Evolutionary conservation across 1,139 yeast genomes (phyloP).

Genomic region (Diutina scorzettiae): DNA sequence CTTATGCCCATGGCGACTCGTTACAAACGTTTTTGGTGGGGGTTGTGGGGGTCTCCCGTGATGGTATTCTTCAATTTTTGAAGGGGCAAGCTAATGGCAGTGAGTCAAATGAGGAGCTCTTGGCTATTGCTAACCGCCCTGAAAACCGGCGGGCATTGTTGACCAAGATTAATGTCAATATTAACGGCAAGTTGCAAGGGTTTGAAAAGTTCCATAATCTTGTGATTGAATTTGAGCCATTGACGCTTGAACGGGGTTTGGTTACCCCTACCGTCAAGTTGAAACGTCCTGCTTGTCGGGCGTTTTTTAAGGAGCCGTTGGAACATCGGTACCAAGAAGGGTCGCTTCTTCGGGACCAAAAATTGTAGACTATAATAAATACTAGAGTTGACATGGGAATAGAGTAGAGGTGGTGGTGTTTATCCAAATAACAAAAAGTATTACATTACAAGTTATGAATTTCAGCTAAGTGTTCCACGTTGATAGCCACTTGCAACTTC

Average conservation of each 20-base stretch:
- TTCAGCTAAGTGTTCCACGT: too few relatives aligned
- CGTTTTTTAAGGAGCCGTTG: conserved; percentile 35
- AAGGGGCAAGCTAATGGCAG: conserved; percentile 6
- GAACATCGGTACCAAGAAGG: conserved; percentile 52
- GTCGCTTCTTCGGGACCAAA: conserved; percentile 15
- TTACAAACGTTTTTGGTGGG: conserved; percentile 10
- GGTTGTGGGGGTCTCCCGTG: conserved; percentile 10
- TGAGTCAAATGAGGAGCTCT: background rate
- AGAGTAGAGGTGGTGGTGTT: too few relatives aligned
- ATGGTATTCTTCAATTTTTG: conserved; percentile 9
- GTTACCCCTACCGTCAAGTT: conserved; percentile 71
- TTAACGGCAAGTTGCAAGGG: conserved; percentile 18
- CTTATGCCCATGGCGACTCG: conserved; percentile 11
- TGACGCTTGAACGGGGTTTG: conserved; percentile 48
- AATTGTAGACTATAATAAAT: conserved; percentile 12
- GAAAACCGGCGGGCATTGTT: background rate
- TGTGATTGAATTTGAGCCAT: conserved; percentile 50
- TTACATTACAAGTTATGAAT: too few relatives aligned
- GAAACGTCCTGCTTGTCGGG: conserved; percentile 33
- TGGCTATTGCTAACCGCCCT: background rate
- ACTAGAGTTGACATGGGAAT: too few relatives aligned
- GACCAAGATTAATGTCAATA: conserved; percentile 3
- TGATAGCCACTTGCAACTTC: too few relatives aligned
- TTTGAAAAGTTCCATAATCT: conserved; percentile 61
- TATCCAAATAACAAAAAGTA: too few relatives aligned